These are phyloP conservation scores for Oldenlandia corymbosa DNA, from an alignment of 257 asterid genomes.

Conservation along the genomic window DNA sequence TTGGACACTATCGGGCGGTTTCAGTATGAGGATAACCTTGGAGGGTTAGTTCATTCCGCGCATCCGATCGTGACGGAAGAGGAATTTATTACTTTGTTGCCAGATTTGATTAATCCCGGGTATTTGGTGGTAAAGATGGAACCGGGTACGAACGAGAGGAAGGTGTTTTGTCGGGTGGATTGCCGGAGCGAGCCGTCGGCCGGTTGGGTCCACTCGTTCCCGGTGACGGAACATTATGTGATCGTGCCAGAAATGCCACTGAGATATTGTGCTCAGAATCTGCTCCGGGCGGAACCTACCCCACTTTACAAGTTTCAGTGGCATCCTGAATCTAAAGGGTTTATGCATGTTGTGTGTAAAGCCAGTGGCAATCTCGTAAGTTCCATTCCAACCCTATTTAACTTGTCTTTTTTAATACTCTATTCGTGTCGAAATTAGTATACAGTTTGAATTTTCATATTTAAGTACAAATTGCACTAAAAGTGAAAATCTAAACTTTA, in stretches of 20 bases:
- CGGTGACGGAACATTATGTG: constrained; percentile 78
- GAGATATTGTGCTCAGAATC: constrained; percentile 74
- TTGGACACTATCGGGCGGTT: constrained; percentile 66
- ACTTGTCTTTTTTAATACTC: no score
- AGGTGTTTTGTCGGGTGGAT: constrained; percentile 57
- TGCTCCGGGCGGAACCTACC: constrained; percentile 91
- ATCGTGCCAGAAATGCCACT: constrained; percentile 97
- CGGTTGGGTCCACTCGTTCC: constrained; percentile 98
- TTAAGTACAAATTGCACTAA: no score
- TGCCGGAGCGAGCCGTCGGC: constrained; percentile 81
- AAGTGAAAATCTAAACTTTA: no score
- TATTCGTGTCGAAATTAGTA: no score
- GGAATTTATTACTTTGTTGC: constrained; percentile 64
- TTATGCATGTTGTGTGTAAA: constrained; percentile 82
- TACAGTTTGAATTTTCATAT: no score
- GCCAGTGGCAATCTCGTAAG: constrained; percentile 65
- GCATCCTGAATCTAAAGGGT: constrained; percentile 80
- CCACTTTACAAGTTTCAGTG: constrained; percentile 84
- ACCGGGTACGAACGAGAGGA: constrained; percentile 74
- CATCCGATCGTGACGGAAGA: constrained; percentile 82
- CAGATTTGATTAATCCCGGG: constrained; percentile 78
- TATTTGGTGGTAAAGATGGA: constrained; percentile 78
- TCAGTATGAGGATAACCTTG: constrained; percentile 55
- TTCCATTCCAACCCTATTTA: no score
- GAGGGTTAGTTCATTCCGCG: constrained; percentile 81